Percentiles rank a stretch among this genome's conserved stretches.
These are phyloP conservation scores for Wickerhamomyces sp. DNA, from an alignment of 1,139 yeast species.

Conservation along the genomic window DNA sequence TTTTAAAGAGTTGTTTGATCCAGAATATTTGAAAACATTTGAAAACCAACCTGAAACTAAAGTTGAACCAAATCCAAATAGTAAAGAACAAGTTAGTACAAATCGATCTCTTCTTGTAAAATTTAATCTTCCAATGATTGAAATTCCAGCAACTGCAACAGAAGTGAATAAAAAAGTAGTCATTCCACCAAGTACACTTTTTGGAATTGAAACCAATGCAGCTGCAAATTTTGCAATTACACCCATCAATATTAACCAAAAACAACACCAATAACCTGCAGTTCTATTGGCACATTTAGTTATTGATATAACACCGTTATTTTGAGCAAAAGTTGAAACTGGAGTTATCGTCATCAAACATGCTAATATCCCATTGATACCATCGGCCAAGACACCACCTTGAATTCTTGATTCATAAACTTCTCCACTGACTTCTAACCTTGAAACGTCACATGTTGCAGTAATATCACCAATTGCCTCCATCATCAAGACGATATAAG, in stretches of 20 bases:
- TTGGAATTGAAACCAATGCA: conserved; percentile 79
- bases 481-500: conserved; percentile 28
- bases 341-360: conserved; percentile 78
- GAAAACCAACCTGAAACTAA: conserved; percentile 74
- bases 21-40: conserved; percentile 68
- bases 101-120: conserved; percentile 87
- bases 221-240: conserved; percentile 85
- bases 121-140: conserved; percentile 67
- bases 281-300: conserved; percentile 85
- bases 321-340: conserved; percentile 86
- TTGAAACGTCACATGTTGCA: conserved; percentile 1
- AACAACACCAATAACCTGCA: conserved; percentile 88
- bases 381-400: conserved; percentile 87
- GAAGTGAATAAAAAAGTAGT: conserved; percentile 82
- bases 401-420: conserved; percentile 22
- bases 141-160: conserved; percentile 83
- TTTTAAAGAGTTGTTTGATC: conserved; percentile 51
- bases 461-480: conserved; percentile 3
- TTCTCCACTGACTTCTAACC: conserved; percentile 1
- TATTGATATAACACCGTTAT: conserved; percentile 87
- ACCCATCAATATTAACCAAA: conserved; percentile 80
- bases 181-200: conserved; percentile 87
- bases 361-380: conserved; percentile 62
- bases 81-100: conserved; percentile 66
- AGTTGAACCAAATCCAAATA: conserved; percentile 76